A percentile compares a stretch with the other conserved stretches of the same genome.
Conservation (phyloP, 1,139 yeast species). For the Wickerhamiella pararugosa region DNA sequence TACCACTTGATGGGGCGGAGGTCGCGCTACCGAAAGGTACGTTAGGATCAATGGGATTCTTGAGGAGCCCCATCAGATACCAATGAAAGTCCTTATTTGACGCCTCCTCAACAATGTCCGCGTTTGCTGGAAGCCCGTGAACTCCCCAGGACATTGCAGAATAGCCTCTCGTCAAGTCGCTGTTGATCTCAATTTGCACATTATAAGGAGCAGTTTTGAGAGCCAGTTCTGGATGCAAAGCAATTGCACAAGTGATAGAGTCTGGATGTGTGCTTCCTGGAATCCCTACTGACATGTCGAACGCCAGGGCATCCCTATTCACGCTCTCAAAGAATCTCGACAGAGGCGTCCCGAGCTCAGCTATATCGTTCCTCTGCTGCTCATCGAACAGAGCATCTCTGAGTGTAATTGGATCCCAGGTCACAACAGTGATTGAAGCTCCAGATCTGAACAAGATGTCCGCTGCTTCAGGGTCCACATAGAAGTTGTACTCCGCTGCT, state of each 20-base stretch:
- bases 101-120: conserved; percentile 5
- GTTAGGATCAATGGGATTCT: neutral
- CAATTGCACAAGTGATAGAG: conserved; percentile 6
- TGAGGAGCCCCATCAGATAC: neutral
- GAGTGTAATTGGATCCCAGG: conserved; percentile 6
- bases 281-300: conserved; percentile 4
- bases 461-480: conserved; percentile 6
- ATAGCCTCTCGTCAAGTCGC: conserved; percentile 3
- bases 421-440: conserved; percentile 4
- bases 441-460: conserved; percentile 3
- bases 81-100: conserved; percentile 1
- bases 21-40: neutral
- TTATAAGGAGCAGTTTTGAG: neutral
- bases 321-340: conserved; percentile 1
- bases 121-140: conserved; percentile 3
- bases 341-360: conserved; percentile 1
- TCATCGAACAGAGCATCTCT: conserved; percentile 3
- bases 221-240: conserved; percentile 5
- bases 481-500: conserved; percentile 5
- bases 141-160: conserved; percentile 7
- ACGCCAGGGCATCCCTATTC: conserved; percentile 6
- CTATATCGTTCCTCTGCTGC: conserved; percentile 1
- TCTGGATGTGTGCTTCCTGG: conserved; percentile 5
- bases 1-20: too few species aligned
- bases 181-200: conserved; percentile 4